These are phyloP conservation scores for Hirschioporus abietinus DNA, from an alignment of 768 basidiomycete genomes.

Conservation along the genomic window DNA sequence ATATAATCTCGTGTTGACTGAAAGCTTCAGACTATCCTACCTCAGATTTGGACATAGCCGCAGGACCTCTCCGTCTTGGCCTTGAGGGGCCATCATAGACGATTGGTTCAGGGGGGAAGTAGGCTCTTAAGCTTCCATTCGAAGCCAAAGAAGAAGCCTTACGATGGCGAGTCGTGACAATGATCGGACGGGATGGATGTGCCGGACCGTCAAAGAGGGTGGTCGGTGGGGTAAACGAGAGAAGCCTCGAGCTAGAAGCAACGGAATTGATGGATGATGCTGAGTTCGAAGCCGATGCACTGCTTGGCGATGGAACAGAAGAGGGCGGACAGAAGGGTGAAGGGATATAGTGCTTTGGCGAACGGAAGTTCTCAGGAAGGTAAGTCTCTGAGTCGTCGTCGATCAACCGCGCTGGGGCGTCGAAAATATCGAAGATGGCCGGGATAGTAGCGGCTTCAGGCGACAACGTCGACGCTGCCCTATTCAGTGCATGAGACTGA, in stretches of 20 bases:
- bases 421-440: constrained; percentile 47
- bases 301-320: constrained; percentile 2
- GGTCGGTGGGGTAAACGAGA: constrained; percentile 33
- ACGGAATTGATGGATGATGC: constrained; percentile 12
- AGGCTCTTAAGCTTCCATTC: neutral
- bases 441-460: constrained; percentile 17
- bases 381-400: constrained; percentile 27
- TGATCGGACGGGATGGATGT: constrained; percentile 15
- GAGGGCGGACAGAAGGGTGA: neutral
- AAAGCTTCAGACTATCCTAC: neutral
- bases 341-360: neutral
- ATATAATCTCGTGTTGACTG: neutral
- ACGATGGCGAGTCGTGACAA: neutral
- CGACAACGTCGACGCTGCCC: neutral
- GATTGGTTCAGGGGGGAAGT: neutral
- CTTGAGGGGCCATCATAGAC: neutral
- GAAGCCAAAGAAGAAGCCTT: neutral
- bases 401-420: constrained; percentile 35
- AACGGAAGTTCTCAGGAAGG: constrained; percentile 15
- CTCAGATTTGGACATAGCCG: neutral
- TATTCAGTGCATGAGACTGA: neutral
- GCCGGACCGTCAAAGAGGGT: constrained; percentile 48
- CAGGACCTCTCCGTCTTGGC: neutral
- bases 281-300: constrained; percentile 7
- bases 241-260: constrained; percentile 14